Percentiles rank a stretch among this genome's conserved stretches.
phyloP scores from a whole-genome alignment of 1,284 basidiomycete genomes.

The Anthracocystis panici-leucophaei region DNA sequence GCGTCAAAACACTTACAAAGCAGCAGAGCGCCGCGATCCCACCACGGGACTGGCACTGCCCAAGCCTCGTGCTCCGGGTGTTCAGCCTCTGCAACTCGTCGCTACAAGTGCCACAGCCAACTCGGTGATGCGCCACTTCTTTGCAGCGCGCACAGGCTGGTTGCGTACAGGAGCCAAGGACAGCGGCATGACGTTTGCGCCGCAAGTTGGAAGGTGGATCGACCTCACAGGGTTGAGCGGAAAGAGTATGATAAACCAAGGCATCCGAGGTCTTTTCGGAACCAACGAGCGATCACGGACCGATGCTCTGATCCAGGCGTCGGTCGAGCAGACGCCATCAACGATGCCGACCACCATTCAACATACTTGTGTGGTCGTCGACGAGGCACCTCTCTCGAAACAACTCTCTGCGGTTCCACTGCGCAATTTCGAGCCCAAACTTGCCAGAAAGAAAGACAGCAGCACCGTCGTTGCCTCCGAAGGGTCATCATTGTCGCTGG shows the following conservation, averaged over 20 bases:
- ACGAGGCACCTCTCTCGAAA: slow-evolving; percentile 44
- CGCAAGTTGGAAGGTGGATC: slow-evolving; percentile 62
- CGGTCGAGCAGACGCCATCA: slow-evolving; percentile 24
- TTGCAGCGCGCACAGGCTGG: slow-evolving; percentile 68
- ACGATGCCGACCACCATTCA: slow-evolving; percentile 56
- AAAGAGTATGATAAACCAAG: slow-evolving; percentile 44
- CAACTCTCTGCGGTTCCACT: slow-evolving; percentile 30
- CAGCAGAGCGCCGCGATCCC: slow-evolving; percentile 39
- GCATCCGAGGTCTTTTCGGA: slow-evolving; percentile 46
- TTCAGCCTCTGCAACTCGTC: slow-evolving; percentile 62
- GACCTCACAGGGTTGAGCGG: slow-evolving; percentile 64
- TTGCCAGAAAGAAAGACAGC: slow-evolving; percentile 24
- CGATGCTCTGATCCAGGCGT: slow-evolving; percentile 30
- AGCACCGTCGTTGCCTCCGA: background rate
- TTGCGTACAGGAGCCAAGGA: slow-evolving; percentile 60
- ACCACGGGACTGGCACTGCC: slow-evolving; percentile 37
- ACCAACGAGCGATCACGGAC: slow-evolving; percentile 29
- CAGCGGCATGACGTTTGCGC: slow-evolving; percentile 30
- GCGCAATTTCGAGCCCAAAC: slow-evolving; percentile 46
- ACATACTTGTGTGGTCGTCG: slow-evolving; percentile 65
- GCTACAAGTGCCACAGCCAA: slow-evolving; percentile 66
- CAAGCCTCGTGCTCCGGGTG: slow-evolving; percentile 31
- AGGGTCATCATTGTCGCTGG: background rate
- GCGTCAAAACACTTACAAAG: slow-evolving; percentile 56
- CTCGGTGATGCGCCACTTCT: slow-evolving; percentile 66